Evolutionary conservation across 768 basidiomycete genomes (phyloP).

Genomic region (Naematelia encephala): DNA sequence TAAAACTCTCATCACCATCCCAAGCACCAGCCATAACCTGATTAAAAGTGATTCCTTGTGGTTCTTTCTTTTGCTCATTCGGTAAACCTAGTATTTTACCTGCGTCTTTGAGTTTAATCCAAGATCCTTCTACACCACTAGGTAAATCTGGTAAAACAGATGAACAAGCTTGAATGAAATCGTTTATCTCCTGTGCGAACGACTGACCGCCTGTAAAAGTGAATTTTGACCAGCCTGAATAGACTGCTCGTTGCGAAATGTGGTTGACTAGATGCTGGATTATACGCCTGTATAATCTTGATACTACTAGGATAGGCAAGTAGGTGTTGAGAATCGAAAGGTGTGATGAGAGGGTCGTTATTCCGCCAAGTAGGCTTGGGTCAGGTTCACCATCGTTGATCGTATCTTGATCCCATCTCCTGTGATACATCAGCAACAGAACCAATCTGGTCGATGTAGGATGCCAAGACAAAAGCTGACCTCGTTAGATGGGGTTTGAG

Average conservation of each 20-base stretch:
- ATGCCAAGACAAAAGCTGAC: conserved; percentile 47
- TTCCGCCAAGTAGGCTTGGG: conserved; percentile 67
- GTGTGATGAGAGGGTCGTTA: conserved; percentile 77
- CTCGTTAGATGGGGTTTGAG: conserved; percentile 69
- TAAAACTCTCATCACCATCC: conserved; percentile 28
- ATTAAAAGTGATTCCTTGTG: conserved; percentile 27
- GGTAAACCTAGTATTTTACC: background rate
- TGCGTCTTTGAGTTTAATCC: background rate
- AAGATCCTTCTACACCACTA: conserved; percentile 10
- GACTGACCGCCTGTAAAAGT: conserved; percentile 60
- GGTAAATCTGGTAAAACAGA: conserved; percentile 43
- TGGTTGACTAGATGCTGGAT: conserved; percentile 69
- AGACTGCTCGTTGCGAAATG: conserved; percentile 78
- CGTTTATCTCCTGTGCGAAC: conserved; percentile 67
- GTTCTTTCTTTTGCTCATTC: background rate
- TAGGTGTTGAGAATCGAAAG: conserved; percentile 64
- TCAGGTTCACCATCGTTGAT: conserved; percentile 50
- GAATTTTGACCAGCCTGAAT: conserved; percentile 66
- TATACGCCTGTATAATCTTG: conserved; percentile 69
- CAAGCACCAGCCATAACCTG: conserved; percentile 46
- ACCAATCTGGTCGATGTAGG: too few relatives aligned
- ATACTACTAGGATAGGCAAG: conserved; percentile 61
- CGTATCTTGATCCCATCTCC: conserved; percentile 47
- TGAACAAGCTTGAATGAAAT: conserved; percentile 69
- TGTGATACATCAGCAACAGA: conserved; percentile 18